Percentiles rank a stretch among this genome's conserved stretches.
Conservation (phyloP, 2,329 filamentous ascomycete species). For the Curvularia eragrostidis region DNA sequence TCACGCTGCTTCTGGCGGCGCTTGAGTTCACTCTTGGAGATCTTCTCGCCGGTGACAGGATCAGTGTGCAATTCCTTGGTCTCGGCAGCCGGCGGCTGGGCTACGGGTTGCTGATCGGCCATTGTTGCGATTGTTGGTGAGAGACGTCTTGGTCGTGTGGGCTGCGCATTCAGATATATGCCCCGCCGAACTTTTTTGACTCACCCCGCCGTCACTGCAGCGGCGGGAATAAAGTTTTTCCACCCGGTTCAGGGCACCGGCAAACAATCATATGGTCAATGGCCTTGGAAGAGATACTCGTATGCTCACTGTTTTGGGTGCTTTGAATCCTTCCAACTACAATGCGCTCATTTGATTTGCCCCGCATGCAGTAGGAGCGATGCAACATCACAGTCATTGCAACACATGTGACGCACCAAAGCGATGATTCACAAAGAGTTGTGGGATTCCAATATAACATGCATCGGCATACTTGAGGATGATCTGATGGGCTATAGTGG, state of each 20-base stretch:
- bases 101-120: constrained; percentile 41
- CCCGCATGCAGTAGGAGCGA: neutral
- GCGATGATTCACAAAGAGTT: neutral
- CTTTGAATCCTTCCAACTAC: neutral
- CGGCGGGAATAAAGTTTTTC: constrained; percentile 23
- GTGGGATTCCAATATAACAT: neutral
- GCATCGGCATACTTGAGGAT: neutral
- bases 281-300: neutral
- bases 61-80: constrained; percentile 77
- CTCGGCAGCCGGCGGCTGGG: constrained; percentile 41
- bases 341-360: neutral
- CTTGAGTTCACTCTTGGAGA: constrained; percentile 73
- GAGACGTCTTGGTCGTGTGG: constrained; percentile 25
- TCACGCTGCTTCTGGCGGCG: constrained; percentile 91
- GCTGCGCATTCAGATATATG: constrained; percentile 24
- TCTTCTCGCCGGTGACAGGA: constrained; percentile 87
- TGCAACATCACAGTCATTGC: neutral
- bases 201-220: constrained; percentile 27
- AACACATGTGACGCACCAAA: neutral
- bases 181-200: constrained; percentile 31
- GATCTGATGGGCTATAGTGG: no score
- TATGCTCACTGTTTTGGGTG: neutral
- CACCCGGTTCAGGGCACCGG: constrained; percentile 9
- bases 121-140: constrained; percentile 34
- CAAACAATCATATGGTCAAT: neutral